Percentiles rank a stretch among this genome's conserved stretches.
phyloP scores from a whole-genome alignment of 306 rosid genomes.

The Vigna mungo region DNA sequence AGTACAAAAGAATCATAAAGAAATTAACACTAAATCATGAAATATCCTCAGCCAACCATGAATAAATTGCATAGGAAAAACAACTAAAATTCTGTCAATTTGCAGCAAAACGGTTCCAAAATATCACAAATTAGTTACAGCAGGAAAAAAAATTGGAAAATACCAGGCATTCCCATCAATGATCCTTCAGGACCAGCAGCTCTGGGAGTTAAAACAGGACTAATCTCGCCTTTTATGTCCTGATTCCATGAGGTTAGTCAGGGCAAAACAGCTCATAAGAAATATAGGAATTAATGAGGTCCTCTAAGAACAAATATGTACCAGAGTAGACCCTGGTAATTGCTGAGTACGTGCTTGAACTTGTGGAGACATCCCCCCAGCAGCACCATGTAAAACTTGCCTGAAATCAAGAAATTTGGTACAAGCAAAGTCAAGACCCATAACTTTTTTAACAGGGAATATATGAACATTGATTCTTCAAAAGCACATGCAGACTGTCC shows the following conservation, averaged over 20 bases:
- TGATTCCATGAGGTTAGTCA: conserved; percentile 53
- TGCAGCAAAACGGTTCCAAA: conserved; percentile 12
- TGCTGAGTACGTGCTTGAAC: conserved; percentile 93
- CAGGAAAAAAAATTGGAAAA: conserved; percentile 21
- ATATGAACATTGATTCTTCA: conserved; percentile 9
- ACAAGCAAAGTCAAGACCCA: conserved; percentile 45
- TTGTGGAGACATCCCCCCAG: conserved; percentile 94
- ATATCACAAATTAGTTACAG: conserved; percentile 5
- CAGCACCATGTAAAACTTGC: conserved; percentile 88
- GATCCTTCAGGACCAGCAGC: conserved; percentile 95
- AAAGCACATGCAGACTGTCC: conserved; percentile 20
- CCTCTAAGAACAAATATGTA: conserved; percentile 47
- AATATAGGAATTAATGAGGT: conserved; percentile 37
- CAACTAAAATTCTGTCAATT: background rate
- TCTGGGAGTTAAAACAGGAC: conserved; percentile 88
- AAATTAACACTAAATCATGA: conserved; percentile 18
- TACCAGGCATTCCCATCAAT: conserved; percentile 89
- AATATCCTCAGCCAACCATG: conserved; percentile 17
- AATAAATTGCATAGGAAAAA: conserved; percentile 13
- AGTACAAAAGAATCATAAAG: background rate
- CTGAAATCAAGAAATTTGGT: conserved; percentile 57
- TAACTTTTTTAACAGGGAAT: background rate
- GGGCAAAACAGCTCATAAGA: conserved; percentile 35
- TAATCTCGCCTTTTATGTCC: conserved; percentile 95
- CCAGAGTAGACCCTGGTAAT: conserved; percentile 84